phyloP scores from a whole-genome alignment of 2,329 filamentous ascomycete genomes.

The Sporothrix humicola region DNA sequence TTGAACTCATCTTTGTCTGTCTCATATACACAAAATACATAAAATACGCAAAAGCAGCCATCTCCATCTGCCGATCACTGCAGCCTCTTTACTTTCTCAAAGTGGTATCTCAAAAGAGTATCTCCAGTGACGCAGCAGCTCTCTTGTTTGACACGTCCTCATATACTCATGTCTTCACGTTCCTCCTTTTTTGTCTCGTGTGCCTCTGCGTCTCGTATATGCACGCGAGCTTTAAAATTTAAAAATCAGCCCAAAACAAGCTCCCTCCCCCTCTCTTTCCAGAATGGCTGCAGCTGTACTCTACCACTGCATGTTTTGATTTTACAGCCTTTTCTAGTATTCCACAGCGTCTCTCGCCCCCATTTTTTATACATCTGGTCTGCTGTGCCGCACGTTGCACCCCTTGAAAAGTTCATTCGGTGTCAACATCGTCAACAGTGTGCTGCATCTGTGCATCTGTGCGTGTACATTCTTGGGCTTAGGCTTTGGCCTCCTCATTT shows the following conservation, averaged over 20 bases:
- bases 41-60: too few species aligned
- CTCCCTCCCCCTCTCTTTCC: not conserved
- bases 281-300: not conserved
- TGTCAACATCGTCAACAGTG: not conserved
- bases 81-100: not conserved
- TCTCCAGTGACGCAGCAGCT: slow-evolving; percentile 14
- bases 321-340: not conserved
- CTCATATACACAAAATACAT: too few species aligned
- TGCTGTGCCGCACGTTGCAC: slow-evolving; percentile 6
- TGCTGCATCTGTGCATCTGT: slow-evolving; percentile 7
- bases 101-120: not conserved
- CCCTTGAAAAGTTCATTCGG: not conserved
- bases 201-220: slow-evolving; percentile 26
- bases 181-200: not conserved
- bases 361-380: not conserved
- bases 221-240: not conserved
- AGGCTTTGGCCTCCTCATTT: not conserved
- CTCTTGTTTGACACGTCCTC: not conserved
- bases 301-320: not conserved
- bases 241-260: not conserved
- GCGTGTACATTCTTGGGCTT: not conserved
- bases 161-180: too few species aligned
- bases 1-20: too few species aligned
- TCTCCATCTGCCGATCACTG: slow-evolving; percentile 4
- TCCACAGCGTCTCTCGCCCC: too few species aligned